These are phyloP conservation scores for Ceratocystis ficicola DNA, from an alignment of 2,329 filamentous ascomycete species.

Conservation along the genomic window DNA sequence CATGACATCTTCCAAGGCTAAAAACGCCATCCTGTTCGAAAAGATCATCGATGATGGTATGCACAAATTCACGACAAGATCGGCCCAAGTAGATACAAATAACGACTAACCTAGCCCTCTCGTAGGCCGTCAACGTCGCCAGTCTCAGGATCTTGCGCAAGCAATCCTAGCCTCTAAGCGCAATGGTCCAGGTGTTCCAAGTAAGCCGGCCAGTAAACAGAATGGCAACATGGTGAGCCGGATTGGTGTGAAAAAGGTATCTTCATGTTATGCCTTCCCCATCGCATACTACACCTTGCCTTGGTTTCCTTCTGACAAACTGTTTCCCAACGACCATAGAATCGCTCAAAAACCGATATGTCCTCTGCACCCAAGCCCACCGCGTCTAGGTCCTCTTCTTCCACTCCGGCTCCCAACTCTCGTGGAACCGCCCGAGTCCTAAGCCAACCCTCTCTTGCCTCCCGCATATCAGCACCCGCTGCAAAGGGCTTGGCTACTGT, in stretches of 20 bases:
- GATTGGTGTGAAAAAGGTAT: constrained; percentile 61
- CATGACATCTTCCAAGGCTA: constrained; percentile 29
- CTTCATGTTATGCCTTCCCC: constrained; percentile 15
- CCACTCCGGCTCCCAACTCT: background rate
- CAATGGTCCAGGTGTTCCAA: constrained; percentile 43
- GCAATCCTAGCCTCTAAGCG: constrained; percentile 52
- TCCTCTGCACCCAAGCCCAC: background rate
- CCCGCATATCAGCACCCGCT: constrained; percentile 19
- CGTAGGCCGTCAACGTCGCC: constrained; percentile 54
- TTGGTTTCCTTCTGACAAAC: background rate
- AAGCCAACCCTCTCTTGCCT: constrained; percentile 14
- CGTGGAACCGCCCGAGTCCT: background rate
- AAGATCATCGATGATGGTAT: constrained; percentile 44
- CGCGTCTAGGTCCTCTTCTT: background rate
- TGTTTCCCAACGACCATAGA: background rate
- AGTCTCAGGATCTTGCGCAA: constrained; percentile 58
- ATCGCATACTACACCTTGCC: background rate
- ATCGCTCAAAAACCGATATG: constrained; percentile 7
- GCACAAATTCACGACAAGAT: constrained; percentile 13
- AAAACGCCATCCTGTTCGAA: constrained; percentile 40
- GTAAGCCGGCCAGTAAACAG: background rate
- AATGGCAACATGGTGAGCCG: constrained; percentile 47
- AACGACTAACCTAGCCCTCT: background rate
- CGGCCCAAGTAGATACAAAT: background rate
- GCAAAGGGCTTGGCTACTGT: constrained; percentile 17